phyloP scores from a whole-genome alignment of 2,329 filamentous ascomycete genomes.

The Colletotrichum australisinense region DNA sequence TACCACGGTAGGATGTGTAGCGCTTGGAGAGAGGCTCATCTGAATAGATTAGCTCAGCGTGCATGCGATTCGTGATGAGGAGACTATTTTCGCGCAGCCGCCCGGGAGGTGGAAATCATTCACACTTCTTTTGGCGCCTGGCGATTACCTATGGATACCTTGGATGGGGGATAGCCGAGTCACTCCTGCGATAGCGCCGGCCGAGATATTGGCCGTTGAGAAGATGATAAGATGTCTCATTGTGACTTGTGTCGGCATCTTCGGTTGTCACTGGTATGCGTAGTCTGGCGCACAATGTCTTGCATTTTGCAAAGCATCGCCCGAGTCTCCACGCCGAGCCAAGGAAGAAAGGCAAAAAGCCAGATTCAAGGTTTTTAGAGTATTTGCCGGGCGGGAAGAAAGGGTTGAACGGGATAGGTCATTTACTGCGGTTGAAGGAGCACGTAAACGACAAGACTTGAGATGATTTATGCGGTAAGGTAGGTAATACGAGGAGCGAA shows the following conservation, averaged over 20 bases:
- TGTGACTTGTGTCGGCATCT: neutral
- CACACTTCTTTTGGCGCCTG: neutral
- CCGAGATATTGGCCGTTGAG: neutral
- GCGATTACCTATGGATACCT: neutral
- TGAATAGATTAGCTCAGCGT: constrained; percentile 6
- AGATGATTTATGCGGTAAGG: constrained; percentile 15
- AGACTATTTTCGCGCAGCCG: neutral
- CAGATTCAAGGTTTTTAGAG: neutral
- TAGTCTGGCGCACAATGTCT: neutral
- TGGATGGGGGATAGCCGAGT: neutral
- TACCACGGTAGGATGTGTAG: neutral
- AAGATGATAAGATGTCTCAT: too few relatives aligned
- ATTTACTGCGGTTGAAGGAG: neutral
- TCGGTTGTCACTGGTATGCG: neutral
- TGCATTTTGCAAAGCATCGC: neutral
- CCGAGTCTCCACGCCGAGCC: neutral
- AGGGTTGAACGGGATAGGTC: neutral
- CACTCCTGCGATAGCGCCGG: neutral
- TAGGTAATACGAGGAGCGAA: constrained; percentile 7
- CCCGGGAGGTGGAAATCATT: neutral
- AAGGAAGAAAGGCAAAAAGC: neutral
- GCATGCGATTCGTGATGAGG: neutral
- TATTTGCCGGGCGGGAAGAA: neutral
- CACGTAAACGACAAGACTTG: neutral
- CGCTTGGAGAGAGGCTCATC: neutral